Base-by-base conservation (phyloP, 2,329 filamentous ascomycete species). In the Botrytis aclada region DNA sequence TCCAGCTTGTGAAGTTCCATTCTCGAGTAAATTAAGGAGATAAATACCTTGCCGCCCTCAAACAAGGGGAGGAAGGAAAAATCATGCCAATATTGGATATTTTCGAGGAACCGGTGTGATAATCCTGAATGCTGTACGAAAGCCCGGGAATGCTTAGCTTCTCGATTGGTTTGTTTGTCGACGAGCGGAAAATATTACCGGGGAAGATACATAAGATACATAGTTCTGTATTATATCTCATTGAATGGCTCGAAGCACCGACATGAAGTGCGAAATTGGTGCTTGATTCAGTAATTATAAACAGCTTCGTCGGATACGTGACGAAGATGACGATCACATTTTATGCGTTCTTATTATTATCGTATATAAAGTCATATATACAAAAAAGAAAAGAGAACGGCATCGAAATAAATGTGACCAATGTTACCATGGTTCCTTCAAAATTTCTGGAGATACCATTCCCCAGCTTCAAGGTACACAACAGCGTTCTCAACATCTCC, bases 31-130 rank as follows among this genome's bases (percentile, higher is more conserved):
- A 10, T 10, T 7, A 10, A 32, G 54, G 16, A 14, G 16, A 56
- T 2, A 29, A 14, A 32, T 1, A 32, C 7, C 16, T 58, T 20
- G 16, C 29, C 7, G 1, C 54, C n/a, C 29, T n/a, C 29, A 10
- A 7, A 6, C 3, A 3, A 32, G 3, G 5, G 4, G 16, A 0
- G 2, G 16, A 7, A 58, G 54, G 4, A 29, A 29, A 29, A 29
- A 7, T 8, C 32, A 5, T 25, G 1, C 9, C 39, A 2, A 34
- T 25, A 4, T 1, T 9, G 5, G 14, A 39, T 37, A 12, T 4
- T 61, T 37, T 10, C 10, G 6, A 58, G 14, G 16, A 8, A 25
- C 3, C 2, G 12, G 34, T 18, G 22, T 62, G 60, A 62, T 25
- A 62, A 4, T 41, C 14, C 14, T 41, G 39, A 4, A 14, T 25